phyloP scores from a whole-genome alignment of 495 filamentous ascomycete genomes.

The Letharia lupina region DNA sequence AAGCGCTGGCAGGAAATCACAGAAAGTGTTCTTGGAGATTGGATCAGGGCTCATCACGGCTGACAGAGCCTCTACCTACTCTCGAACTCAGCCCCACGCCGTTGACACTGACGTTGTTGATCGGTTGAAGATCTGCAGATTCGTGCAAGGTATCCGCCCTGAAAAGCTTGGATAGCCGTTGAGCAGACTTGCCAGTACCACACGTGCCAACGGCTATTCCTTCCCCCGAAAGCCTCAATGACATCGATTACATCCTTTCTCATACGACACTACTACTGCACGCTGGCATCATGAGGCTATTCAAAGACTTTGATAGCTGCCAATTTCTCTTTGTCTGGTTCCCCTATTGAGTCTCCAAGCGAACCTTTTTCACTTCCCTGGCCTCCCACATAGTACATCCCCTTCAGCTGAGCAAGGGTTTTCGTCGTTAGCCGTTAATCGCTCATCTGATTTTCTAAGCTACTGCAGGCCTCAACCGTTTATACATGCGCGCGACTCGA shows the following conservation, averaged over 20 bases:
- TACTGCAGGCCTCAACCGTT: neutral
- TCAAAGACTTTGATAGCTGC: neutral
- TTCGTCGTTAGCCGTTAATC: neutral
- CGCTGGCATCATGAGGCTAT: neutral
- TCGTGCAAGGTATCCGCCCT: neutral
- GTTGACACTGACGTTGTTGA: too few relatives aligned
- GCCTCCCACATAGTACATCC: neutral
- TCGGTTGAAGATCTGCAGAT: neutral
- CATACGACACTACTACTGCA: neutral
- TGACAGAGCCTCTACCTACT: too few relatives aligned
- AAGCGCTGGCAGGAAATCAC: too few relatives aligned
- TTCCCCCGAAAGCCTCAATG: neutral
- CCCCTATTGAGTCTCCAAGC: neutral
- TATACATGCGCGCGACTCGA: neutral
- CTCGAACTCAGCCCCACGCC: too few relatives aligned
- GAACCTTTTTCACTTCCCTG: neutral
- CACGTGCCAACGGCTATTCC: neutral
- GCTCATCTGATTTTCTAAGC: neutral
- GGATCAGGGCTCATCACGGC: too few relatives aligned
- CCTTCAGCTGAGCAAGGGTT: neutral
- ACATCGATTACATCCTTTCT: neutral
- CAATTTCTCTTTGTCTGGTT: neutral
- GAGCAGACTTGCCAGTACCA: neutral
- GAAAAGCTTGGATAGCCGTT: slow-evolving; percentile 14
- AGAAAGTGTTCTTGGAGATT: too few relatives aligned